Conservation (phyloP, 768 basidiomycete genomes). For the Boletus rufocinnamomeus region DNA sequence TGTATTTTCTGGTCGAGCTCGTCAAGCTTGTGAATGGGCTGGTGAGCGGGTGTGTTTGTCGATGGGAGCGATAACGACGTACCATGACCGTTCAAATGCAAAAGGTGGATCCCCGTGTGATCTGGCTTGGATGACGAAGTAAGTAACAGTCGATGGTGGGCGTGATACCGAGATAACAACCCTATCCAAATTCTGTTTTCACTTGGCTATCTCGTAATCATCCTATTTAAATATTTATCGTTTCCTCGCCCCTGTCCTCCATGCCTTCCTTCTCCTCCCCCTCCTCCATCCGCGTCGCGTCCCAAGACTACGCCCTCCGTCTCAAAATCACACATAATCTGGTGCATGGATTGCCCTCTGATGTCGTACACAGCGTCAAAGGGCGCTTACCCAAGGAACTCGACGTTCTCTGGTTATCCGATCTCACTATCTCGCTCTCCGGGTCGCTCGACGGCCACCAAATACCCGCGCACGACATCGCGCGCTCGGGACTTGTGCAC, state of each 20-base stretch:
- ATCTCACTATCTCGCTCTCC: constrained; percentile 53
- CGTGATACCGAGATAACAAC: constrained; percentile 33
- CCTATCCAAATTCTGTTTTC: constrained; percentile 8
- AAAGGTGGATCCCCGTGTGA: constrained; percentile 19
- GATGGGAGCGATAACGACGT: constrained; percentile 17
- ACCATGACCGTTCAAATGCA: constrained; percentile 34
- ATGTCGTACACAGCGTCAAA: constrained; percentile 33
- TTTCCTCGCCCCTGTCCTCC: neutral
- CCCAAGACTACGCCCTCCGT: constrained; percentile 45
- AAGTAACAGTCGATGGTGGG: constrained; percentile 24
- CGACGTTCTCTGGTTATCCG: constrained; percentile 52
- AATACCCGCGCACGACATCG: constrained; percentile 43
- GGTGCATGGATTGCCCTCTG: constrained; percentile 35
- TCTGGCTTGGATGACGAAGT: constrained; percentile 11
- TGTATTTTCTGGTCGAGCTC: constrained; percentile 93
- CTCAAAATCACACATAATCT: constrained; percentile 51
- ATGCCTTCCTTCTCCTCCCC: constrained; percentile 37
- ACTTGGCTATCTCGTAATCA: constrained; percentile 33
- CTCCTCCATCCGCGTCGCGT: constrained; percentile 43
- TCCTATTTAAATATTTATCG: constrained; percentile 15
- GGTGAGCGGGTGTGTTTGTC: constrained; percentile 8
- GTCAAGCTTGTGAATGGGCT: constrained; percentile 28
- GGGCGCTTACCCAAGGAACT: constrained; percentile 39
- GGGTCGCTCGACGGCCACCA: constrained; percentile 50
- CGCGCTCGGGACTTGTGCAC: constrained; percentile 49